These are phyloP conservation scores for Begonia loranthoides DNA, from an alignment of 306 rosid species.

Conservation along the genomic window DNA sequence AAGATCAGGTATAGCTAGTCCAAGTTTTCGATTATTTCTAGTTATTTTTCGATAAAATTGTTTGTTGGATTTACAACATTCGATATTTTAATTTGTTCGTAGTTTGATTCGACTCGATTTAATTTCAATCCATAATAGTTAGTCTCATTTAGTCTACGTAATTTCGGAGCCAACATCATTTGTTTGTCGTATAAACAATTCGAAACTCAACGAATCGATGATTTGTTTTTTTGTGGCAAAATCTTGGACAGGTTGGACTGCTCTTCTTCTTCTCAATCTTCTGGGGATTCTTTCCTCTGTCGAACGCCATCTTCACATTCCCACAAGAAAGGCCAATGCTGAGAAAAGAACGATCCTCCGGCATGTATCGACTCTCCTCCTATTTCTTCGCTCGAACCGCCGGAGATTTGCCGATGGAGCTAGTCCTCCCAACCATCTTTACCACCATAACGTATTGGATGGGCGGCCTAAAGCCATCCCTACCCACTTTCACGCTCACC, in stretches of 20 bases:
- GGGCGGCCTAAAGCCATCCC: slow-evolving; percentile 80
- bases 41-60: no score
- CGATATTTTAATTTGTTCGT: no score
- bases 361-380: slow-evolving; percentile 86
- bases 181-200: not conserved
- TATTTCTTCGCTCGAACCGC: slow-evolving; percentile 58
- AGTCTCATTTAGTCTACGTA: no score
- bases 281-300: slow-evolving; percentile 90
- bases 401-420: slow-evolving; percentile 89
- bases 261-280: slow-evolving; percentile 88
- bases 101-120: no score
- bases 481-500: slow-evolving; percentile 40
- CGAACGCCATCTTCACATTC: slow-evolving; percentile 66
- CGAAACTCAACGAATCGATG: not conserved
- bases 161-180: not conserved
- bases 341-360: slow-evolving; percentile 64
- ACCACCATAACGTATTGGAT: slow-evolving; percentile 69
- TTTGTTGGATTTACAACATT: no score
- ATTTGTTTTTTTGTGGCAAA: no score
- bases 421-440: slow-evolving; percentile 69
- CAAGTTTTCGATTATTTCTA: not conserved
- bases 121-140: no score
- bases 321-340: slow-evolving; percentile 80
- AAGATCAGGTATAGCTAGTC: slow-evolving; percentile 53
- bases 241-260: slow-evolving; percentile 55